Evolutionary conservation across 345 rosid species (phyloP).

Genomic region (Aquilaria sinensis): DNA sequence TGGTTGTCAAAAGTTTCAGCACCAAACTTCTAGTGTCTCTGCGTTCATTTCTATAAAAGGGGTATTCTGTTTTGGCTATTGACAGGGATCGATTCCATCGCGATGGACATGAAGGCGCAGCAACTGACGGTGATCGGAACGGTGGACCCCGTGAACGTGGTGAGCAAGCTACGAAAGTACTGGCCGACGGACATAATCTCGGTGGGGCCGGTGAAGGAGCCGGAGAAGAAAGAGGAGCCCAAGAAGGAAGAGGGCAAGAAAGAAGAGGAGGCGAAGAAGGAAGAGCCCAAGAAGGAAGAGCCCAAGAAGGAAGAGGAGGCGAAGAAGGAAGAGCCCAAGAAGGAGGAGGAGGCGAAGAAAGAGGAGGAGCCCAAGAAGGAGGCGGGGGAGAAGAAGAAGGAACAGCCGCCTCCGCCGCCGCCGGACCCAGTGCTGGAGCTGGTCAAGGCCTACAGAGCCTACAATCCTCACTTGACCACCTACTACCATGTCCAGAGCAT

Average conservation of each 20-base stretch:
- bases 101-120: conserved; percentile 79
- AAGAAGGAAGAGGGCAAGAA: conserved; percentile 66
- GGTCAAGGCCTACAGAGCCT: conserved; percentile 73
- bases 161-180: conserved; percentile 71
- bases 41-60: too few species aligned
- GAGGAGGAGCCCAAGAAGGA: conserved; percentile 21
- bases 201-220: conserved; percentile 86
- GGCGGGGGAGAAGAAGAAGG: conserved; percentile 10
- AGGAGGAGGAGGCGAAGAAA: conserved; percentile 32
- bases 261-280: conserved; percentile 42
- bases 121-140: conserved; percentile 69
- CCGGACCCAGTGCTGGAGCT: conserved; percentile 68
- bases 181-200: conserved; percentile 64
- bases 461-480: conserved; percentile 67
- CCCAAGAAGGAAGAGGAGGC: conserved; percentile 49
- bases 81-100: conserved; percentile 73
- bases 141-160: conserved; percentile 65
- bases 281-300: conserved; percentile 46
- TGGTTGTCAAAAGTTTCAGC: too few species aligned
- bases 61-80: neutral
- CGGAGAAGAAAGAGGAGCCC: conserved; percentile 63
- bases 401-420: conserved; percentile 22
- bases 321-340: conserved; percentile 27
- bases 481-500: conserved; percentile 79
- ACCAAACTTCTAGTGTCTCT: too few species aligned